These are phyloP conservation scores for Barnettozyma populi DNA, from an alignment of 805 yeast species.

Conservation along the genomic window DNA sequence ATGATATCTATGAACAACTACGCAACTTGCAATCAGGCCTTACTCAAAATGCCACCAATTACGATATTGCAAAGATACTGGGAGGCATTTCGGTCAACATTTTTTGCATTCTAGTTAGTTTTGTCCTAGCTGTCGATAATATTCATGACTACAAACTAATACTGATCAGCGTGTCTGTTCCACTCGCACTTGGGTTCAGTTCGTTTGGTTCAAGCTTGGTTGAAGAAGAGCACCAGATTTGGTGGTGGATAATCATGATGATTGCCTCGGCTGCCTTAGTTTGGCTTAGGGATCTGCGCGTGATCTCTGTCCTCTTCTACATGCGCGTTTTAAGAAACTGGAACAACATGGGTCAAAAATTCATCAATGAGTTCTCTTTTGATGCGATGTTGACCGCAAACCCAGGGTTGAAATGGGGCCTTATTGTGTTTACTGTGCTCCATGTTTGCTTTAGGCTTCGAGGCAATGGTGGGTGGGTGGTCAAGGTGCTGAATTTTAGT, in stretches of 20 bases:
- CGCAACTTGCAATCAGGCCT: conserved; percentile 41
- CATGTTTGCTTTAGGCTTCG: conserved; percentile 2
- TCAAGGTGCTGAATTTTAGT: neutral
- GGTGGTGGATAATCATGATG: conserved; percentile 68
- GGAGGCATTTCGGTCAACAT: conserved; percentile 23
- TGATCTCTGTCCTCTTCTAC: conserved; percentile 2
- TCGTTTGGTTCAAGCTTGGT: conserved; percentile 85
- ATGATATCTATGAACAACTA: conserved; percentile 13
- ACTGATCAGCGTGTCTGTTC: conserved; percentile 1
- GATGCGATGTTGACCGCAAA: neutral
- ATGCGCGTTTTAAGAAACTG: conserved; percentile 69
- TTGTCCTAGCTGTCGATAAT: conserved; percentile 1
- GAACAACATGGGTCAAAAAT: conserved; percentile 90
- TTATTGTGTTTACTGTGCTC: conserved; percentile 26
- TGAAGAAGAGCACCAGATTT: conserved; percentile 93
- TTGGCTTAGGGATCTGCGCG: neutral
- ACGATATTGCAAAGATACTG: conserved; percentile 48
- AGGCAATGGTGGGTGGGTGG: neutral
- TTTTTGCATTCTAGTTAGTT: conserved; percentile 10
- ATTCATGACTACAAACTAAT: neutral
- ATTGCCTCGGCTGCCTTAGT: neutral
- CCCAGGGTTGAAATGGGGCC: conserved; percentile 39
- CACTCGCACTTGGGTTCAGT: conserved; percentile 41
- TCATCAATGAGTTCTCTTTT: conserved; percentile 26
- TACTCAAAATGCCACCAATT: conserved; percentile 65